These are phyloP conservation scores for Raddia guianensis DNA, from an alignment of 176 grass and related monocot genomes.

Conservation along the genomic window DNA sequence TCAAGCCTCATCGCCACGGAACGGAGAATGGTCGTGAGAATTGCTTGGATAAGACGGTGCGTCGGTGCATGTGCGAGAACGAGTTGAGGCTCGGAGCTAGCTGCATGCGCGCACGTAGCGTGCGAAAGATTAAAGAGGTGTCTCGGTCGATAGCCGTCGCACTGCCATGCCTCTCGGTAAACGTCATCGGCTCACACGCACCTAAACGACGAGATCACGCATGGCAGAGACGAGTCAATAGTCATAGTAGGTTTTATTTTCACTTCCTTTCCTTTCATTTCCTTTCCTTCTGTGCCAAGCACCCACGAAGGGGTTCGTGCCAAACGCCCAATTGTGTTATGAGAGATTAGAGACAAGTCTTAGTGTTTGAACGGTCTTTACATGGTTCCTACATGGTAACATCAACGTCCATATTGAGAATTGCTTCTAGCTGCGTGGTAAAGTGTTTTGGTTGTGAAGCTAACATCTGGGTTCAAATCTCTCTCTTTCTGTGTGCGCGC, in stretches of 20 bases:
- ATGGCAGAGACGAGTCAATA: neutral
- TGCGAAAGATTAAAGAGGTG: neutral
- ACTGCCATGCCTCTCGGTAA: neutral
- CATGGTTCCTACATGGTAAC: neutral
- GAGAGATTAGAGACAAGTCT: neutral
- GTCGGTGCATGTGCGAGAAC: neutral
- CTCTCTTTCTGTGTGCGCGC: no score
- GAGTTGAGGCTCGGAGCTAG: neutral
- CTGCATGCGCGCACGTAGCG: neutral
- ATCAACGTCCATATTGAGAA: no score
- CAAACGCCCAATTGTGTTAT: conserved; percentile 1
- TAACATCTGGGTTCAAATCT: no score
- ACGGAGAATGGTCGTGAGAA: neutral
- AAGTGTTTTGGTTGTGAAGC: no score
- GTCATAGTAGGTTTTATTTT: neutral
- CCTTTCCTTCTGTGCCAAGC: neutral
- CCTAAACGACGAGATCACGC: neutral
- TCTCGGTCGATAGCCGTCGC: neutral
- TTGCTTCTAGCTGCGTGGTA: no score
- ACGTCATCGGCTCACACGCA: neutral
- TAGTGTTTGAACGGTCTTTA: neutral
- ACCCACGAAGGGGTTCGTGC: conserved; percentile 32
- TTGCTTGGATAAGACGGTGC: neutral
- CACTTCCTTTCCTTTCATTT: neutral
- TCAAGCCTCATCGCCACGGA: neutral